Conservation (phyloP, 2,329 filamentous ascomycete species). For the Aspergillus unguis region DNA sequence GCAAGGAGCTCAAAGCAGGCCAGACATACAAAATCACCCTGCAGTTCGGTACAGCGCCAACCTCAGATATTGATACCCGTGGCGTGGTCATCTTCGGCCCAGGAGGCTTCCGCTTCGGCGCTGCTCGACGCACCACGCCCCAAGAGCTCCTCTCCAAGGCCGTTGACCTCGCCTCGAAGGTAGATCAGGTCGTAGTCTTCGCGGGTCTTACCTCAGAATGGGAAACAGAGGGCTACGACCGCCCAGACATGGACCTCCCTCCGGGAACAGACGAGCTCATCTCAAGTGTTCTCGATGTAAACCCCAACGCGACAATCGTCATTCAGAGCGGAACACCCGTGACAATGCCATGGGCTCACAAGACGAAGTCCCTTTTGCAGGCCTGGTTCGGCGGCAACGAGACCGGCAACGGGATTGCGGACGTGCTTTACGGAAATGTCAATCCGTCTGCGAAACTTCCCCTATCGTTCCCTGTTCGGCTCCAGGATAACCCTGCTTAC, state of each 20-base stretch:
- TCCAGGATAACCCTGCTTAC: constrained; percentile 71
- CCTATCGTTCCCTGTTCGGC: constrained; percentile 64
- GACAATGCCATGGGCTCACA: constrained; percentile 48
- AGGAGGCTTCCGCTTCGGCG: constrained; percentile 62
- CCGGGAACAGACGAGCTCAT: constrained; percentile 59
- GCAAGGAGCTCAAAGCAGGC: constrained; percentile 56
- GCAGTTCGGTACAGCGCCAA: constrained; percentile 59
- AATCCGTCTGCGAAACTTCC: constrained; percentile 75
- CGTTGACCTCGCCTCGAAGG: constrained; percentile 63
- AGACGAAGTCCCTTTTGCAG: constrained; percentile 61
- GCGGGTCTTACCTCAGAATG: constrained; percentile 76
- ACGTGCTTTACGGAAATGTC: constrained; percentile 69
- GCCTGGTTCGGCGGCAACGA: constrained; percentile 89
- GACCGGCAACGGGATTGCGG: constrained; percentile 75
- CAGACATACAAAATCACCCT: constrained; percentile 58
- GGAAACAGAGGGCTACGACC: constrained; percentile 71
- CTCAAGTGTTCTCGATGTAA: constrained; percentile 60
- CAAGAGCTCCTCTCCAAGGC: constrained; percentile 63
- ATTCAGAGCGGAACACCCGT: constrained; percentile 73
- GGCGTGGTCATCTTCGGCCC: constrained; percentile 52
- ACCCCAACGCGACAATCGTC: constrained; percentile 68
- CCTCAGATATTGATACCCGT: constrained; percentile 53
- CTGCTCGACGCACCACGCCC: constrained; percentile 56
- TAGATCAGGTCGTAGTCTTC: constrained; percentile 75
- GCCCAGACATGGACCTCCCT: constrained; percentile 56